Percentiles rank a stretch among this genome's conserved stretches.
Evolutionary conservation across 345 rosid genomes (phyloP).

Genomic region (Draba incana): DNA sequence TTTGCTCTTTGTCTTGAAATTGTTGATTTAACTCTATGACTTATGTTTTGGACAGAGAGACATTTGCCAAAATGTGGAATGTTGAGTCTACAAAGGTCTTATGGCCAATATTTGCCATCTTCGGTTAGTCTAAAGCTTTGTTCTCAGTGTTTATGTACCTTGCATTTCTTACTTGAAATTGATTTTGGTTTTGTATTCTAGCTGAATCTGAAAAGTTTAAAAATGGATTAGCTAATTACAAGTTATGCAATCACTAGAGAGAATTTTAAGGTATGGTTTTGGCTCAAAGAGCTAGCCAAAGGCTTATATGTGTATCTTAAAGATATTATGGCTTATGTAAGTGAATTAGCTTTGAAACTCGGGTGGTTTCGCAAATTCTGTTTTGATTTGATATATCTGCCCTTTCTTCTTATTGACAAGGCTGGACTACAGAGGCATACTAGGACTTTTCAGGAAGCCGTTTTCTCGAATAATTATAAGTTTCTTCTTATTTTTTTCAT

Average conservation of each 20-base stretch:
- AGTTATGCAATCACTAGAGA: neutral
- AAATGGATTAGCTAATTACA: conserved; percentile 3
- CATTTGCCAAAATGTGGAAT: conserved; percentile 34
- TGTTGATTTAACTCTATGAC: neutral
- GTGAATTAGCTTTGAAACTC: conserved; percentile 13
- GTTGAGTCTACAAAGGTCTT: conserved; percentile 29
- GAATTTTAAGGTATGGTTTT: conserved; percentile 3
- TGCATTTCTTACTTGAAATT: neutral
- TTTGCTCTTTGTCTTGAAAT: neutral
- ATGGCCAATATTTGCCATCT: conserved; percentile 40
- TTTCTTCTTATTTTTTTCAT: no score
- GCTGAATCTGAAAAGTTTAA: neutral
- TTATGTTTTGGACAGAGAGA: conserved; percentile 45
- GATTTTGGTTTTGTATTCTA: conserved; percentile 21
- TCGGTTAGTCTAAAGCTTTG: conserved; percentile 49
- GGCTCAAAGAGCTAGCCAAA: conserved; percentile 9
- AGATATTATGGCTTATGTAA: conserved; percentile 4
- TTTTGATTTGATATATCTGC: conserved; percentile 13
- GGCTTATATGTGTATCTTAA: neutral
- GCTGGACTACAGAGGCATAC: conserved; percentile 38
- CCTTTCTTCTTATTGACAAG: conserved; percentile 42
- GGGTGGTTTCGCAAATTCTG: neutral
- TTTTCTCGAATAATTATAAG: conserved; percentile 40
- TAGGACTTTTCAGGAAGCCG: conserved; percentile 44
- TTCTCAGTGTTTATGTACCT: neutral